Percentiles rank a stretch among this genome's conserved stretches.
Evolutionary conservation across 345 rosid species (phyloP).

Genomic region (Syzygium oleosum): DNA sequence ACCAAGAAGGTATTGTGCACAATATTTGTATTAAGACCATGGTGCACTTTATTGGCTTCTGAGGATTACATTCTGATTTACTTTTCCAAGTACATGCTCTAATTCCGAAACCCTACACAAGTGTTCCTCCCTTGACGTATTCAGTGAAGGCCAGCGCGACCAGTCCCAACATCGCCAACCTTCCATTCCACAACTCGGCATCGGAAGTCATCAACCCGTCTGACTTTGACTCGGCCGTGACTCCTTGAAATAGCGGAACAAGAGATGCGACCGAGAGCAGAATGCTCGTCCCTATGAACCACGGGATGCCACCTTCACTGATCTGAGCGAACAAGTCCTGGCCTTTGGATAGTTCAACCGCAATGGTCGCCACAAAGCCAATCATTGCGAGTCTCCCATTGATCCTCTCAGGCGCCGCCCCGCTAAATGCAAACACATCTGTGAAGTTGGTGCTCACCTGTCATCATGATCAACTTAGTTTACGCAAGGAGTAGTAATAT

Average conservation of each 20-base stretch:
- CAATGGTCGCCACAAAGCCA: slow-evolving; percentile 69
- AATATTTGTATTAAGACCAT: not conserved
- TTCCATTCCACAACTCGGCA: slow-evolving; percentile 82
- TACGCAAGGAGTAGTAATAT: too few species aligned
- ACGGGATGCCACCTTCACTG: slow-evolving; percentile 44
- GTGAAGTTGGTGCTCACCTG: slow-evolving; percentile 50
- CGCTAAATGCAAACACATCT: slow-evolving; percentile 71
- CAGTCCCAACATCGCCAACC: slow-evolving; percentile 76
- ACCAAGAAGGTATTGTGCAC: not conserved
- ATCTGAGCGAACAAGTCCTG: slow-evolving; percentile 58
- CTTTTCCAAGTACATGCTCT: too few species aligned
- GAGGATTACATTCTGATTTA: not conserved
- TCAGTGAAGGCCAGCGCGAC: slow-evolving; percentile 74
- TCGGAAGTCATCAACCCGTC: slow-evolving; percentile 63
- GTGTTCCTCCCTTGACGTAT: slow-evolving; percentile 54
- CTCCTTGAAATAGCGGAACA: slow-evolving; percentile 51
- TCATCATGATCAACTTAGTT: not conserved
- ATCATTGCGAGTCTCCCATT: slow-evolving; percentile 88
- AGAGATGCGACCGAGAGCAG: slow-evolving; percentile 58
- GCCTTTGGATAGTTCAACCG: slow-evolving; percentile 56
- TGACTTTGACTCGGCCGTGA: slow-evolving; percentile 43
- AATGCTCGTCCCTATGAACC: slow-evolving; percentile 50
- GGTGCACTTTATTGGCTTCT: not conserved
- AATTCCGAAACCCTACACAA: slow-evolving; percentile 14
- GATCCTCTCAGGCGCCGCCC: slow-evolving; percentile 91